These are phyloP conservation scores for Suillus subalutaceus DNA, from an alignment of 768 basidiomycete species.

Conservation along the genomic window DNA sequence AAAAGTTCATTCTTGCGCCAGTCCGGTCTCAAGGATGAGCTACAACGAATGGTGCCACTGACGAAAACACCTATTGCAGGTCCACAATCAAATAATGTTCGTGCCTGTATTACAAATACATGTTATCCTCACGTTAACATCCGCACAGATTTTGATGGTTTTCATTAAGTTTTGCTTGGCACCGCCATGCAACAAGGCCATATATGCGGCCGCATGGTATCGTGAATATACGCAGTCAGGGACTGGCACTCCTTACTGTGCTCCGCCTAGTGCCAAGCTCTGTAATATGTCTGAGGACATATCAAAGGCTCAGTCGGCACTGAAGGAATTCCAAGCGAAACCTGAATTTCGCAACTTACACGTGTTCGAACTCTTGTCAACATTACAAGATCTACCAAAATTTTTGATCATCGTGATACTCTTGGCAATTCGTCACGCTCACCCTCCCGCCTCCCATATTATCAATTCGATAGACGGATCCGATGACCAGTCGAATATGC, in stretches of 20 bases:
- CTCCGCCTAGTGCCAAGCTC: background rate
- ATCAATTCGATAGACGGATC: background rate
- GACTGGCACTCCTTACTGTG: background rate
- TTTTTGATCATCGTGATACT: conserved; percentile 1
- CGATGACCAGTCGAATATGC: background rate
- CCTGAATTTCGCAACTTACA: background rate
- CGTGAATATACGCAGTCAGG: background rate
- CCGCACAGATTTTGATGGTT: background rate
- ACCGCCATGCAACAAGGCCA: background rate
- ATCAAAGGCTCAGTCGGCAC: background rate
- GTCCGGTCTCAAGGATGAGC: background rate
- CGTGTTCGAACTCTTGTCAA: background rate
- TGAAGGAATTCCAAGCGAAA: background rate
- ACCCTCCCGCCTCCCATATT: background rate
- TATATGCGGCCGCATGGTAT: background rate
- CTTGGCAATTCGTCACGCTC: conserved; percentile 1
- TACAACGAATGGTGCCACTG: background rate
- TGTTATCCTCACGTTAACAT: background rate
- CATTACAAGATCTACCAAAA: background rate
- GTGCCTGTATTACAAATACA: background rate
- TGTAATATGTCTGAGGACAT: background rate
- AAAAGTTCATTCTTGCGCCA: background rate
- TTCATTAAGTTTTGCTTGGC: background rate
- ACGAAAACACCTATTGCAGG: background rate
- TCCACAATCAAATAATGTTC: background rate